Base-by-base conservation (phyloP, 2,329 filamentous ascomycete species). In the Juglanconis juglandina region DNA sequence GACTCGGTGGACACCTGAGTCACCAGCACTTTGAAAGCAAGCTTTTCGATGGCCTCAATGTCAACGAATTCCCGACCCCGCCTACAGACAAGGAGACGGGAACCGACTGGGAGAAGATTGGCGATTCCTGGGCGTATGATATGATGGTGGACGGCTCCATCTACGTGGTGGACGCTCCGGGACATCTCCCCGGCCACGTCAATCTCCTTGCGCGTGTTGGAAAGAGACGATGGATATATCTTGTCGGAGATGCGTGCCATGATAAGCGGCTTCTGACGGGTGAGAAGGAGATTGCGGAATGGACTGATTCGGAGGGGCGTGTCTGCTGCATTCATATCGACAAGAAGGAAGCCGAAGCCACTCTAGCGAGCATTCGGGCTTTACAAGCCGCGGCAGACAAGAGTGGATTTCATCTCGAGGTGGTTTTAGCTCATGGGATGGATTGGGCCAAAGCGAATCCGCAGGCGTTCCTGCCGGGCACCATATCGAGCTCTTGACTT, bases 221-320 rank as follows among this genome's bases (percentile, higher is more conserved):
- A 0, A 68, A 71, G 4, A 58, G 65, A 49, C 74, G 73, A 44
- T 82, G 78, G 72, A 70, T 82, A 1, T 80, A 78, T 65, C 74
- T 85, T 0, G 79, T 76, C 7, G 82, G 81, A 0, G 82, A 85
- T 65, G 77, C 78, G 37, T 85, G 79, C 62, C 82, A 85, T 64
- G 80, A 85, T 66, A 69, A 70, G 0, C 67, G 82, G 44, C 74
- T 85, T 2, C 67, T 85, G 67, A 77, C 70, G 1, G 80, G 80
- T 0, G 80, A 84, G 66, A 81, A 76, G 63, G 77, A 72, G 0
- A 80, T 85, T 55, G 82, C 80, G 2, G 68, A 77, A 56, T 84
- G 80, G 69, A 72, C 77, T 51, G 77, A 81, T 63, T 74, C 73
- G 2, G 70, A 69, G 30, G 80, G 80, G 1, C 72, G 73, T 3